Evolutionary conservation across 2,329 filamentous ascomycete species (phyloP), one percentile per base, ranked within the genome.

Genomic region (Atkinsonella texensis): DNA sequence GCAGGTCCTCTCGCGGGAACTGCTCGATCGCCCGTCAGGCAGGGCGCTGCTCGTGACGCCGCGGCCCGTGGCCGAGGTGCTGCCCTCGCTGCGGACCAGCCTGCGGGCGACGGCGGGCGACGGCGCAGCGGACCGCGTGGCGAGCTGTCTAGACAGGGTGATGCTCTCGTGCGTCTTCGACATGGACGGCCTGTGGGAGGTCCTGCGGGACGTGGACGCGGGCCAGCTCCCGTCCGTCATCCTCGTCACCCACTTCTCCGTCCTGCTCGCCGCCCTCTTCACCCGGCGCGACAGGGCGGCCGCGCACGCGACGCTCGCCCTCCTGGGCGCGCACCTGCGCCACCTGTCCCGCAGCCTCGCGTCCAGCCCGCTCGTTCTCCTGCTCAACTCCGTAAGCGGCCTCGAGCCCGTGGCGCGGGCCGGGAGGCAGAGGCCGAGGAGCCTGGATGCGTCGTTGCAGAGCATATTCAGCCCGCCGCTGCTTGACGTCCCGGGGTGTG

Each of bases 81-180:
- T 77, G 12, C 67, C 67, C 0, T 59, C 61, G 10, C 55, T 80
- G 48, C 63, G 70, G 15, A 65, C 69, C n/a, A 67, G 68, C 1
- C 48, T 78, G 28, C 62, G 58, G 11, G 60, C 63, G 0, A 68
- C 73, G 57, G 59, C 70, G 5, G 54, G n/a, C 2, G 50, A 54
- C n/a, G 47, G 3, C 28, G 28, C 28, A 5, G 2, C 60, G 54
- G 46, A 50, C 32, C 8, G 60, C 33, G 58, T 70, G 31, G 67
- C 61, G 49, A 57, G 59, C 2, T 70, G 67, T 52, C 64, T 84
- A 3, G 73, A 76, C 45, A 67, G 68, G 45, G 72, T 81, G 4
- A 70, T 73, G 33, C 68, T 83, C 31, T 76, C 76, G 23, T 69
- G 75, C 23, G 72, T 83, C 1, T 83, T 83, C 56, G 78, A 81